Base-by-base conservation (phyloP, 176 grass and related monocot genomes). In the Juncus effusus region DNA sequence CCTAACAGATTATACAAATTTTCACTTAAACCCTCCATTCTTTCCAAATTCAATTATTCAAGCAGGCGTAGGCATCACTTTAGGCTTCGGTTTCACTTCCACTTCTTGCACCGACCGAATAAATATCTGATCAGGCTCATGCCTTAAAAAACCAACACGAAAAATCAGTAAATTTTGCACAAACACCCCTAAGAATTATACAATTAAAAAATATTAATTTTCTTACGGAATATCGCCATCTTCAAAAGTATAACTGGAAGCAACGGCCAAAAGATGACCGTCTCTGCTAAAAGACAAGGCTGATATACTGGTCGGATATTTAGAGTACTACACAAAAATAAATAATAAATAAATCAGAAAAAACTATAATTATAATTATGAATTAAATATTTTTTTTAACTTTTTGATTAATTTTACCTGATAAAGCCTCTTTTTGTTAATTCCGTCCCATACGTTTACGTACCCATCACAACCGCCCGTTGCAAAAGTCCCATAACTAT, bases 381-480 rank as follows among this genome's bases (percentile, higher is more conserved):
- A 47, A 47, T 47, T 47, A 47, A 47, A 47, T 47, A 6, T 1
- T 1, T 47, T 47, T 28, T 28, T 28, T 28, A 28, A 28, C 19
- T 28, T 28, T 28, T 28, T 28, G 19, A 28, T 28, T 28, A 28
- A 70, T 14, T 52, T 72, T 89, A 99, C 94, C 85, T 99, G 94
- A 77, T 93, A 99, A 36, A 99, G 70, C 62, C 94, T 79, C 81
- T 93, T 99, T 85, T 99, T 99, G 76, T 99, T 99, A 66, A 70
- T 84, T 44, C 94, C 94, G 73, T 99, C 94, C 94, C 94, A 99
- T n/a, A 99, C 88, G 72, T 99, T 99, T n/a, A 99, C 94, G 84
- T 80, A 99, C 57, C 94, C 88, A 59, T 99, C 94, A 59, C 85
- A 89, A 7, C 94, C 94, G 53, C 94, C 94, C 3, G 94, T 99